These are phyloP conservation scores for Tuctoria greenei DNA, from an alignment of 176 grass and related monocot species.

Conservation along the genomic window DNA sequence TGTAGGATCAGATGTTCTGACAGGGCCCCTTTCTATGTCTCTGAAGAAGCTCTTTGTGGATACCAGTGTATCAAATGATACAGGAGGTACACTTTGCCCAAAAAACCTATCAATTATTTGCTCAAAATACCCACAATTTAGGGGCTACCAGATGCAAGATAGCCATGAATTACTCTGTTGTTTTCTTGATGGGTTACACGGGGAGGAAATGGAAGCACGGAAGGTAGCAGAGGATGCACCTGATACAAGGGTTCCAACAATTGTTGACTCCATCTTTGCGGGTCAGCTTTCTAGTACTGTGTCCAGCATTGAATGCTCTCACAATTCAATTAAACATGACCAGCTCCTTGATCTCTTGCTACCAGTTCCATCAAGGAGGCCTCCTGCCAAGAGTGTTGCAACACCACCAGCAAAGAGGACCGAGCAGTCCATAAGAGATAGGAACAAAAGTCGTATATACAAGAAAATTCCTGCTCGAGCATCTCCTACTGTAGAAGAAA, in stretches of 20 bases:
- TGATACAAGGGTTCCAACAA: constrained; percentile 37
- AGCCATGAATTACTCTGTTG: constrained; percentile 93
- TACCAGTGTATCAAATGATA: constrained; percentile 60
- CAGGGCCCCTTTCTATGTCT: constrained; percentile 63
- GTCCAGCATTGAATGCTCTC: constrained; percentile 70
- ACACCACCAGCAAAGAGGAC: constrained; percentile 52
- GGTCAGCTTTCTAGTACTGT: constrained; percentile 88
- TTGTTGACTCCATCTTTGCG: constrained; percentile 80
- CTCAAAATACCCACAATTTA: constrained; percentile 76
- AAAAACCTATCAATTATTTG: constrained; percentile 84
- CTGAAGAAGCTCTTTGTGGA: constrained; percentile 84
- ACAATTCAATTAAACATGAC: constrained; percentile 78
- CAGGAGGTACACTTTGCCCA: constrained; percentile 66
- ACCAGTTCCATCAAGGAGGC: constrained; percentile 78
- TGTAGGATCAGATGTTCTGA: constrained; percentile 52
- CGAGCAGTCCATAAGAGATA: constrained; percentile 55
- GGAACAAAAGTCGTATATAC: constrained; percentile 52
- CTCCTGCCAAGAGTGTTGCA: constrained; percentile 53
- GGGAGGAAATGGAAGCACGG: constrained; percentile 61
- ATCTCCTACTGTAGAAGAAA: constrained; percentile 47
- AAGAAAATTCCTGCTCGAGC: constrained; percentile 36
- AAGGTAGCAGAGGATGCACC: constrained; percentile 49
- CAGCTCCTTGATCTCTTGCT: constrained; percentile 89
- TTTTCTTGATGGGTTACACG: constrained; percentile 81
- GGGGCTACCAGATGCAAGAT: constrained; percentile 91